These are phyloP conservation scores for Phytophthora boehmeriae DNA, from an alignment of 352 stramenopile species.

Conservation along the genomic window DNA sequence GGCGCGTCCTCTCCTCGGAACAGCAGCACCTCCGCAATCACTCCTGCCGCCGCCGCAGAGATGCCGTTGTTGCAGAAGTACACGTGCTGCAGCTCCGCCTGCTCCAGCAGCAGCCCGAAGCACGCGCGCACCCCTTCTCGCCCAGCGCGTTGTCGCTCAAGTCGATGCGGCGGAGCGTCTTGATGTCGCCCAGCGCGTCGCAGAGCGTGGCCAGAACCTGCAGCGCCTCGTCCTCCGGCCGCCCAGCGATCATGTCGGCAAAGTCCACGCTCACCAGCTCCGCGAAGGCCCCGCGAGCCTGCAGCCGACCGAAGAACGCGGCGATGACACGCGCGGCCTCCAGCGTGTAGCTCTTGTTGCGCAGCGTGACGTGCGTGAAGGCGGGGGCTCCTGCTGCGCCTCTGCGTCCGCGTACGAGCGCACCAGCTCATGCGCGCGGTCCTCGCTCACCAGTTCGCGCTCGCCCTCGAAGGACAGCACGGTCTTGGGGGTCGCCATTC, in stretches of 20 bases:
- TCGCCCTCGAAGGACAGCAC: slow-evolving; percentile 76
- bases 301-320: slow-evolving; percentile 64
- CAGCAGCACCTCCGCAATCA: slow-evolving; percentile 89
- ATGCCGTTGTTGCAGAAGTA: slow-evolving; percentile 97
- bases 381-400: slow-evolving; percentile 23
- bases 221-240: slow-evolving; percentile 82
- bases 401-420: slow-evolving; percentile 46
- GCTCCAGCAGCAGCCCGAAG: slow-evolving; percentile 80
- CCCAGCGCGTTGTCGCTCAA: slow-evolving; percentile 96
- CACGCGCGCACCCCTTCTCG: slow-evolving; percentile 94
- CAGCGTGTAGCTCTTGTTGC: slow-evolving; percentile 90
- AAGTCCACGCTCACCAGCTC: slow-evolving; percentile 82
- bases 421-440: slow-evolving; percentile 73
- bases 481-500: slow-evolving; percentile 32
- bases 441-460: slow-evolving; percentile 79
- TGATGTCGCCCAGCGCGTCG: slow-evolving; percentile 67
- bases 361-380: slow-evolving; percentile 86
- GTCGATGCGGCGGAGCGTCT: slow-evolving; percentile 83
- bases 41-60: slow-evolving; percentile 84
- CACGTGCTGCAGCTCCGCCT: slow-evolving; percentile 84
- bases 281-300: slow-evolving; percentile 52
- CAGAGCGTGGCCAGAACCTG: slow-evolving; percentile 84
- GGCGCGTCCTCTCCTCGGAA: slow-evolving; percentile 67
- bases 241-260: slow-evolving; percentile 87
- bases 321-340: slow-evolving; percentile 78